A percentile compares a stretch with the other conserved stretches of the same genome.
Conservation (phyloP, 2,329 filamentous ascomycete species). For the Blastomyces emzantsi region DNA sequence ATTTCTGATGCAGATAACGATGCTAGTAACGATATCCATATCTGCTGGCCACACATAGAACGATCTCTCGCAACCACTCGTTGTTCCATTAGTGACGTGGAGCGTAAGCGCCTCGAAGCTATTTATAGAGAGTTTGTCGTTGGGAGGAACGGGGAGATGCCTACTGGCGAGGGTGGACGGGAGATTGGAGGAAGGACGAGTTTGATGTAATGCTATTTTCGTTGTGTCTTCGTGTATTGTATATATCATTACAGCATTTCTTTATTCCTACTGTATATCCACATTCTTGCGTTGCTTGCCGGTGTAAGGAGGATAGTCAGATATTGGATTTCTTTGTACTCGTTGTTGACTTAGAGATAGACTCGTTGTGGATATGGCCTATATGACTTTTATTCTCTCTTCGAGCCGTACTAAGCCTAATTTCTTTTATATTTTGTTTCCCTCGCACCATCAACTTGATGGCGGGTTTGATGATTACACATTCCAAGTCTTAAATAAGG, state of each 20-base stretch:
- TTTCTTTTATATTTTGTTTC: neutral
- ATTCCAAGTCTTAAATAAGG: neutral
- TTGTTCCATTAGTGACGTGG: slow-evolving; percentile 71
- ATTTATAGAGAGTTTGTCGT: slow-evolving; percentile 94
- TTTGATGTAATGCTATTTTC: slow-evolving; percentile 58
- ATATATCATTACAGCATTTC: neutral
- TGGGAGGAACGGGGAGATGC: slow-evolving; percentile 90
- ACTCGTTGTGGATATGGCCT: neutral
- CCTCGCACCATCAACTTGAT: neutral
- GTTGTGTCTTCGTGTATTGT: neutral
- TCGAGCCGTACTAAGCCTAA: neutral
- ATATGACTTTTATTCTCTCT: neutral
- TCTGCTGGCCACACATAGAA: slow-evolving; percentile 74
- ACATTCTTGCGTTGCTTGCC: neutral
- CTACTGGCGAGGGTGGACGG: slow-evolving; percentile 78
- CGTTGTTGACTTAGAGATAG: neutral
- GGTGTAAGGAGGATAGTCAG: neutral
- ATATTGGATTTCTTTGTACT: neutral
- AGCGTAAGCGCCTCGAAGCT: slow-evolving; percentile 61
- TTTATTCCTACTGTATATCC: neutral
- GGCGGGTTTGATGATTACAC: neutral
- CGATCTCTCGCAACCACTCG: slow-evolving; percentile 68
- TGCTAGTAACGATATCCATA: slow-evolving; percentile 59
- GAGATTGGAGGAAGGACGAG: slow-evolving; percentile 90
- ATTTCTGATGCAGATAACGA: slow-evolving; percentile 23